Percentiles rank a stretch among this genome's conserved stretches.
These are phyloP conservation scores for Tetrastigma voinierianum DNA, from an alignment of 164 flowering plant species.

Conservation along the genomic window DNA sequence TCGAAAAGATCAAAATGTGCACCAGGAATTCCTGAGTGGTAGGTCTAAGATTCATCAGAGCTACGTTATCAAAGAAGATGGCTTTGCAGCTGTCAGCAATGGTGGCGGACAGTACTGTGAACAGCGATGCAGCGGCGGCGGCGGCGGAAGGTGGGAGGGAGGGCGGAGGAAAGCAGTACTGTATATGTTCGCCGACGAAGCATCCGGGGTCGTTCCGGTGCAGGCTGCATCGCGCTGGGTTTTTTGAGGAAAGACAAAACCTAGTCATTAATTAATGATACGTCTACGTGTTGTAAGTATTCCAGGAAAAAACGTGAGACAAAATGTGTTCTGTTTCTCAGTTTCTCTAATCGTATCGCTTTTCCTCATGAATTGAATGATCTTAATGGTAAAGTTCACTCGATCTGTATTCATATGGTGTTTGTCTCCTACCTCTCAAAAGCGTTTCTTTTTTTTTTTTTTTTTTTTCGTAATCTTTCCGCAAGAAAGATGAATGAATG, in stretches of 20 bases:
- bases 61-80: slow-evolving; percentile 14
- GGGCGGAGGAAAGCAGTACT: slow-evolving; percentile 15
- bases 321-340: no score
- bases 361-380: no score
- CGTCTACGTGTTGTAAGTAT: neutral
- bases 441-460: no score
- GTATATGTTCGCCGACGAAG: slow-evolving; percentile 60
- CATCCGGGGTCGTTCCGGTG: slow-evolving; percentile 70
- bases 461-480: no score
- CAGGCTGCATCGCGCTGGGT: slow-evolving; percentile 39
- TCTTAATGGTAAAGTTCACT: no score
- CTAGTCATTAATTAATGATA: neutral
- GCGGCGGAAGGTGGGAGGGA: slow-evolving; percentile 12
- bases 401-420: no score
- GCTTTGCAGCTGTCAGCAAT: neutral
- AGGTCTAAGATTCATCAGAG: neutral
- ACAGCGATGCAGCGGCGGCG: neutral
- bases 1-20: slow-evolving; percentile 11
- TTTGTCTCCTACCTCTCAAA: no score
- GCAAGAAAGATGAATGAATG: no score
- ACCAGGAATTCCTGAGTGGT: slow-evolving; percentile 4
- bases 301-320: no score
- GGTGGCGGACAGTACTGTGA: neutral
- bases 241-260: neutral
- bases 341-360: no score